Percentiles rank a stretch among this genome's conserved stretches.
phyloP scores from a whole-genome alignment of 1,139 yeast genomes.

The Blastobotrys indianensis region DNA sequence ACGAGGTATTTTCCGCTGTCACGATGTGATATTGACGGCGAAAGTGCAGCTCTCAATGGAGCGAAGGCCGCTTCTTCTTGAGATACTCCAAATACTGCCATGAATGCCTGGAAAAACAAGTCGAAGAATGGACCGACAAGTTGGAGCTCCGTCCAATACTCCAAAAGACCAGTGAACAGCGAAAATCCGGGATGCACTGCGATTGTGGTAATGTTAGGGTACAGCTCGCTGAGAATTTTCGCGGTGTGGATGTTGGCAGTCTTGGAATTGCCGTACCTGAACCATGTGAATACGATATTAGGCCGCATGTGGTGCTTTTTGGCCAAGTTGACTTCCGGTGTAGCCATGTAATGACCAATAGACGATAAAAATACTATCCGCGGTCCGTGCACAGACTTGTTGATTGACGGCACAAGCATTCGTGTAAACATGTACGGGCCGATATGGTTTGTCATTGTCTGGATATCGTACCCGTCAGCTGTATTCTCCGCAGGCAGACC shows the following conservation, averaged over 20 bases:
- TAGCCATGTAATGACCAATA: constrained; percentile 57
- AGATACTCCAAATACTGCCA: constrained; percentile 62
- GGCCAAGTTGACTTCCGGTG: constrained; percentile 46
- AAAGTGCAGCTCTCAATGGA: constrained; percentile 58
- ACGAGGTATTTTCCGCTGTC: constrained; percentile 67
- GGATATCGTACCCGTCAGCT: constrained; percentile 70
- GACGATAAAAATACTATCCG: constrained; percentile 66
- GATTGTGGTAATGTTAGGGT: constrained; percentile 59
- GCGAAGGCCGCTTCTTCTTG: constrained; percentile 69
- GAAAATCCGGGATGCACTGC: constrained; percentile 86
- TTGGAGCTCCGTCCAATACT: constrained; percentile 75
- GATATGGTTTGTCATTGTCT: constrained; percentile 71
- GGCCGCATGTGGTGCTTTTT: constrained; percentile 57
- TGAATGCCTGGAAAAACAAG: constrained; percentile 54
- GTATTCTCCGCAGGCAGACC: constrained; percentile 64
- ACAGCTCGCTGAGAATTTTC: constrained; percentile 56
- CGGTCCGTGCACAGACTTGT: constrained; percentile 40
- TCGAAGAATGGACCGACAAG: constrained; percentile 61
- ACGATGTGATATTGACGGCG: constrained; percentile 44
- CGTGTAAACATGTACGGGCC: constrained; percentile 70
- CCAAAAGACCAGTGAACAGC: constrained; percentile 67
- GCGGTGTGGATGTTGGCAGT: constrained; percentile 74
- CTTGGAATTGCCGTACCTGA: constrained; percentile 75
- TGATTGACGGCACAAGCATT: constrained; percentile 51
- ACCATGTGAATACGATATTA: constrained; percentile 64